A percentile compares a stretch with the other conserved stretches of the same genome.
Conservation (phyloP, 352 stramenopile species). For the Phytophthora hibernalis region DNA sequence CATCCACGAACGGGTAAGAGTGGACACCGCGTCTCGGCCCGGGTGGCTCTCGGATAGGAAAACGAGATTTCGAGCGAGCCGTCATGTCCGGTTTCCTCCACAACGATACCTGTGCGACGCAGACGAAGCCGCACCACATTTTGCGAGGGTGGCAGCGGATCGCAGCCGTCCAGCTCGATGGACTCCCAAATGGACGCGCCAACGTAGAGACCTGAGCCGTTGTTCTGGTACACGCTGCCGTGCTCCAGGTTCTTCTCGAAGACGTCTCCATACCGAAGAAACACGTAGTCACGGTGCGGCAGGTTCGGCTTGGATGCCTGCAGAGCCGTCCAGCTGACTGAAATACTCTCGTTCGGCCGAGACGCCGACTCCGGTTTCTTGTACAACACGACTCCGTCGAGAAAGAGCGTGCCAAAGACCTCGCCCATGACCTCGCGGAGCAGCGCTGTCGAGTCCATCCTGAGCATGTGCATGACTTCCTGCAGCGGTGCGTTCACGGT, state of each 20-base stretch:
- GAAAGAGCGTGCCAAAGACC: slow-evolving; percentile 84
- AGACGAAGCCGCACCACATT: slow-evolving; percentile 85
- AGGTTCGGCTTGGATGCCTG: slow-evolving; percentile 85
- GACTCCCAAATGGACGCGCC: slow-evolving; percentile 87
- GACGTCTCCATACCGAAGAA: slow-evolving; percentile 79
- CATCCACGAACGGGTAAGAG: slow-evolving; percentile 83
- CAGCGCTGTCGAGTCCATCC: slow-evolving; percentile 71
- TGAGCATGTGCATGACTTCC: slow-evolving; percentile 84
- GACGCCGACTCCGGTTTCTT: slow-evolving; percentile 57
- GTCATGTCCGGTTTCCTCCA: slow-evolving; percentile 73
- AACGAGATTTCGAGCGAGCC: slow-evolving; percentile 73
- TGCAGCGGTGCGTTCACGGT: slow-evolving; percentile 73
- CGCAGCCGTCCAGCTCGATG: slow-evolving; percentile 82
- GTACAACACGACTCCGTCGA: slow-evolving; percentile 81
- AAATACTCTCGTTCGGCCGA: slow-evolving; percentile 71
- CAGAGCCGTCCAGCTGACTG: slow-evolving; percentile 85
- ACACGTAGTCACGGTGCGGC: slow-evolving; percentile 90
- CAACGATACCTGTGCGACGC: slow-evolving; percentile 81
- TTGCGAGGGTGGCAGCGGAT: slow-evolving; percentile 70
- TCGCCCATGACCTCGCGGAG: slow-evolving; percentile 84
- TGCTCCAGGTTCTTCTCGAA: slow-evolving; percentile 80
- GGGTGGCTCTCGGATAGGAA: slow-evolving; percentile 82
- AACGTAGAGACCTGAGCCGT: slow-evolving; percentile 71
- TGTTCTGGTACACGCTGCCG: slow-evolving; percentile 58
- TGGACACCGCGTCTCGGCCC: slow-evolving; percentile 70